Percentiles rank a stretch among this genome's conserved stretches.
Conservation (phyloP, 1,284 basidiomycete species). For the Melampsora occidentalis region DNA sequence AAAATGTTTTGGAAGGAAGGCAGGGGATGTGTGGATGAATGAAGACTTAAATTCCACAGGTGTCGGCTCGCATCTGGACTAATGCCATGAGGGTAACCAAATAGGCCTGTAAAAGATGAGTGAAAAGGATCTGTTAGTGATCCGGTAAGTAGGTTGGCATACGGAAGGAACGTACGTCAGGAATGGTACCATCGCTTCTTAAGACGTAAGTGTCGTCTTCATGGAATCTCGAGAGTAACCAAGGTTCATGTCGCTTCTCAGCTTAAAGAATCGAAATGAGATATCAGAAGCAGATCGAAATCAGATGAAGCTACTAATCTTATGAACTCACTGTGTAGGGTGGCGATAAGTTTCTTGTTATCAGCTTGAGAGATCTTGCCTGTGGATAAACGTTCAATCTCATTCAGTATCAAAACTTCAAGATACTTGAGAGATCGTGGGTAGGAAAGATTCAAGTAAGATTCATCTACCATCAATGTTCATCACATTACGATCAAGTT, state of each 20-base stretch:
- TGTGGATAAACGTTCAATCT: background rate
- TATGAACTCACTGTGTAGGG: background rate
- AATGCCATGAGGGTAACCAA: conserved; percentile 4
- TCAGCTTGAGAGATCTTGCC: background rate
- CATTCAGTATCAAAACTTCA: background rate
- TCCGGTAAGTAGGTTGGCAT: background rate
- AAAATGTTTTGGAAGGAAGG: too few species aligned
- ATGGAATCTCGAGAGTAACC: background rate
- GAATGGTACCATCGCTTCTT: background rate
- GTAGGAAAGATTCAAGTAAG: background rate
- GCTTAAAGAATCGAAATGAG: background rate
- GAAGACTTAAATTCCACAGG: background rate
- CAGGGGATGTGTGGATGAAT: too few species aligned
- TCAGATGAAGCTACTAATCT: background rate
- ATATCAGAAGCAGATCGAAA: background rate
- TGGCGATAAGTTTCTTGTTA: background rate
- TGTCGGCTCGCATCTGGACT: background rate
- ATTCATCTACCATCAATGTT: background rate
- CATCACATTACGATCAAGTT: background rate
- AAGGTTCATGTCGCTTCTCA: conserved; percentile 2
- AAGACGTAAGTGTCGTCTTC: background rate
- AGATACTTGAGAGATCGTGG: background rate
- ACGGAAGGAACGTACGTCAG: background rate
- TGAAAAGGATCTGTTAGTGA: background rate
- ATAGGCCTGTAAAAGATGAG: background rate